Evolutionary conservation across 805 yeast genomes (phyloP).

Genomic region (Zygotorulaspora florentina): DNA sequence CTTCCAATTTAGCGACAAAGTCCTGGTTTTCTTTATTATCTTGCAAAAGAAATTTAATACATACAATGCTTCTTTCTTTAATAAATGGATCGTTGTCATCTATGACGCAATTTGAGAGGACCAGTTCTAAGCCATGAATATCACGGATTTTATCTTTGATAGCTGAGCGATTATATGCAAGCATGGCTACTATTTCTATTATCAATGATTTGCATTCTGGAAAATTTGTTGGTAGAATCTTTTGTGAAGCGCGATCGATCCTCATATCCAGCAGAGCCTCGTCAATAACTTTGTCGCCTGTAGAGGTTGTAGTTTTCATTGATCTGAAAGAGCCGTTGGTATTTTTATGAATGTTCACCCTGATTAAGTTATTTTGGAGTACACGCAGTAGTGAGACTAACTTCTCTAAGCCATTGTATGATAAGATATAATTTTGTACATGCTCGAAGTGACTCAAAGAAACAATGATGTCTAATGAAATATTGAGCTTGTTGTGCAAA

Average conservation of each 20-base stretch:
- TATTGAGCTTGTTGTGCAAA: slow-evolving; percentile 30
- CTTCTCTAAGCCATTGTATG: slow-evolving; percentile 37
- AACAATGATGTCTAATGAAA: slow-evolving; percentile 35
- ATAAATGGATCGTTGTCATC: slow-evolving; percentile 87
- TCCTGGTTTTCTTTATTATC: slow-evolving; percentile 67
- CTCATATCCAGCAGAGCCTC: slow-evolving; percentile 22
- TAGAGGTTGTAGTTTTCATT: slow-evolving; percentile 21
- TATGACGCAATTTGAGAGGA: slow-evolving; percentile 76
- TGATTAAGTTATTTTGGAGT: slow-evolving; percentile 35
- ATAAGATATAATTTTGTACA: slow-evolving; percentile 35
- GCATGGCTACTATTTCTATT: slow-evolving; percentile 59
- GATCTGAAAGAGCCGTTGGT: slow-evolving; percentile 22
- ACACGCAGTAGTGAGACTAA: slow-evolving; percentile 31
- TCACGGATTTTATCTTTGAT: slow-evolving; percentile 68
- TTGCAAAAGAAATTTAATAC: slow-evolving; percentile 64
- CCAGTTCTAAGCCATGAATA: slow-evolving; percentile 61
- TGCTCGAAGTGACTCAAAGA: slow-evolving; percentile 34
- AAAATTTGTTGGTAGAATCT: slow-evolving; percentile 38
- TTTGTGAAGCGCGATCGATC: slow-evolving; percentile 20
- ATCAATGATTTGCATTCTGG: slow-evolving; percentile 65
- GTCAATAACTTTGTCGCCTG: slow-evolving; percentile 33
- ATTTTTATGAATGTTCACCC: slow-evolving; percentile 27
- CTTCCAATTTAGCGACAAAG: slow-evolving; percentile 74
- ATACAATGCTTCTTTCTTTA: slow-evolving; percentile 77
- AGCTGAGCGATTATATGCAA: slow-evolving; percentile 47